phyloP scores from a whole-genome alignment of 2,329 filamentous ascomycete genomes.

The Epichloe coenophiala region DNA sequence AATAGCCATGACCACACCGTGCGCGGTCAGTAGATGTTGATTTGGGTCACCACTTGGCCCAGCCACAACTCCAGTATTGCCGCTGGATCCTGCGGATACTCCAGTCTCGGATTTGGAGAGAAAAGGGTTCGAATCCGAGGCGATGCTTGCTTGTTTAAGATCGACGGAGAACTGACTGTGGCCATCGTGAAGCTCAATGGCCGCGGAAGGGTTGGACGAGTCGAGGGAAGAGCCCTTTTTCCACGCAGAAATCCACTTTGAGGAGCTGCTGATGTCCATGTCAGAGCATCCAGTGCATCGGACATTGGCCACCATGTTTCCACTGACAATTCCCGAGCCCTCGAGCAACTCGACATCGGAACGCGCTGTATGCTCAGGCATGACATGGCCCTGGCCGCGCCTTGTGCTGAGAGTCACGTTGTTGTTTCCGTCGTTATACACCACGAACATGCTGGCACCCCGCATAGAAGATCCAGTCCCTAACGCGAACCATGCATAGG shows the following conservation, averaged over 20 bases:
- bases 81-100: neutral
- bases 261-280: conserved; percentile 26
- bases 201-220: conserved; percentile 24
- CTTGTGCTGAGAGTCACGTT: conserved; percentile 52
- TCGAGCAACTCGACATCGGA: conserved; percentile 38
- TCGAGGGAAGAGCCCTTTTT: conserved; percentile 30
- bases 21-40: conserved; percentile 25
- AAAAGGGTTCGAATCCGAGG: conserved; percentile 40
- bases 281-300: conserved; percentile 37
- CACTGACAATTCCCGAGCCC: conserved; percentile 41
- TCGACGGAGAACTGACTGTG: conserved; percentile 32
- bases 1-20: conserved; percentile 48
- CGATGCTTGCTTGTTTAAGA: conserved; percentile 31
- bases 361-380: conserved; percentile 32
- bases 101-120: conserved; percentile 6
- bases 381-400: conserved; percentile 29
- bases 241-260: conserved; percentile 43
- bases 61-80: neutral
- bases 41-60: conserved; percentile 5
- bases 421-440: conserved; percentile 43
- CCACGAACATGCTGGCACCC: conserved; percentile 45
- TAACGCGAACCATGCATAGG: conserved; percentile 43
- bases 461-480: conserved; percentile 43
- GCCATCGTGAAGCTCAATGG: conserved; percentile 34
- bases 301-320: conserved; percentile 47